Evolutionary conservation across 164 flowering plant genomes (phyloP).

Genomic region (Magnolia changhungtana): DNA sequence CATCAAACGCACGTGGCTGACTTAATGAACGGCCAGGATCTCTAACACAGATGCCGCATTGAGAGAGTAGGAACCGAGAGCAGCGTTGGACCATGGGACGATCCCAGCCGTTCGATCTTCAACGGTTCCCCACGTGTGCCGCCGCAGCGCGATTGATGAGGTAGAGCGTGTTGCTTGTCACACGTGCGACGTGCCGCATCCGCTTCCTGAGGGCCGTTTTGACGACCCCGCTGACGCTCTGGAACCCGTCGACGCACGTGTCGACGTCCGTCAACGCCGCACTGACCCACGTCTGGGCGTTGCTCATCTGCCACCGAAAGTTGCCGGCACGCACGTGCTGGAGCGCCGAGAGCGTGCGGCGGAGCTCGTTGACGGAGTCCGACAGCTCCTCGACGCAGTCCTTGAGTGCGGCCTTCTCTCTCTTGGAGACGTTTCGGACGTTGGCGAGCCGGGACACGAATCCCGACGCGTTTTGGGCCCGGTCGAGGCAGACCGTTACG

Average conservation of each 20-base stretch:
- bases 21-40: no score
- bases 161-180: conserved; percentile 75
- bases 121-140: not conserved
- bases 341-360: conserved; percentile 44
- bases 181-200: conserved; percentile 46
- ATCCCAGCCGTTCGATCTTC: conserved; percentile 1
- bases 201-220: conserved; percentile 35
- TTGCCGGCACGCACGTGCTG: conserved; percentile 31
- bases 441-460: conserved; percentile 21
- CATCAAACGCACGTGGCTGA: no score
- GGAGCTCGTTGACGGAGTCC: conserved; percentile 56
- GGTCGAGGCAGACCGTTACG: conserved; percentile 49
- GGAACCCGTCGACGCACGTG: conserved; percentile 72
- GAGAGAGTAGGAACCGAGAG: not conserved
- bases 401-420: conserved; percentile 37
- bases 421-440: not conserved
- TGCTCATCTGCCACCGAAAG: conserved; percentile 55
- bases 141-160: conserved; percentile 59
- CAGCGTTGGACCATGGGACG: not conserved
- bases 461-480: conserved; percentile 29
- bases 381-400: conserved; percentile 66
- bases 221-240: conserved; percentile 39
- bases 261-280: conserved; percentile 72
- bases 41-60: no score
- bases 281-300: conserved; percentile 77